A percentile compares a stretch with the other conserved stretches of the same genome.
These are phyloP conservation scores for Cerioporus squamosus DNA, from an alignment of 1,284 basidiomycete genomes.

Conservation along the genomic window DNA sequence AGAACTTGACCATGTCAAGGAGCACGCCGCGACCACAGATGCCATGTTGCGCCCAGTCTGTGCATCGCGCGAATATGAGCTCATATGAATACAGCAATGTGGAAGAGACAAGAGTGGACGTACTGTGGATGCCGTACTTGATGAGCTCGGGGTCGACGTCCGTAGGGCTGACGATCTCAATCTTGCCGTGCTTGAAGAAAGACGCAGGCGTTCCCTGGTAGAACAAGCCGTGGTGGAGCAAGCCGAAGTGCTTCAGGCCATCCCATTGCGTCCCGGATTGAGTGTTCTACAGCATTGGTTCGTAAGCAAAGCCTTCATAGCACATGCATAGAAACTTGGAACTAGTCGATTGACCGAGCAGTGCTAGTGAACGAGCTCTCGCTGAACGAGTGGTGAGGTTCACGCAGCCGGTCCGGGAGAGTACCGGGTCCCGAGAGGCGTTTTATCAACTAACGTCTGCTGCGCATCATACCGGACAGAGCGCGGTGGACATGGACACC, in stretches of 20 bases:
- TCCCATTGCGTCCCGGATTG: conserved; percentile 82
- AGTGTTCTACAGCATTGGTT: conserved; percentile 53
- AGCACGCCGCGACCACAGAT: conserved; percentile 75
- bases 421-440: no score
- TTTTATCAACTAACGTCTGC: no score
- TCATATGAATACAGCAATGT: background rate
- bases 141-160: conserved; percentile 52
- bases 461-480: no score
- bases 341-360: no score
- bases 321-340: no score
- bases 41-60: conserved; percentile 76
- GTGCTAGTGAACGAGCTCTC: no score
- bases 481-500: no score
- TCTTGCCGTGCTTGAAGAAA: conserved; percentile 49
- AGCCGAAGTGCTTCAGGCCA: conserved; percentile 65
- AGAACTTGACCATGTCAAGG: conserved; percentile 64
- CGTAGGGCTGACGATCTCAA: conserved; percentile 52
- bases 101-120: conserved; percentile 25
- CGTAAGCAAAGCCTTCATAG: background rate
- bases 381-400: no score
- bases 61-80: background rate
- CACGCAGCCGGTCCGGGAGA: no score
- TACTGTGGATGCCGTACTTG: conserved; percentile 71
- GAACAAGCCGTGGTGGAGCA: conserved; percentile 58
- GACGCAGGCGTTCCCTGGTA: conserved; percentile 63